These are phyloP conservation scores for Podospora pseudopauciseta DNA, from an alignment of 495 filamentous ascomycete genomes.

Conservation along the genomic window DNA sequence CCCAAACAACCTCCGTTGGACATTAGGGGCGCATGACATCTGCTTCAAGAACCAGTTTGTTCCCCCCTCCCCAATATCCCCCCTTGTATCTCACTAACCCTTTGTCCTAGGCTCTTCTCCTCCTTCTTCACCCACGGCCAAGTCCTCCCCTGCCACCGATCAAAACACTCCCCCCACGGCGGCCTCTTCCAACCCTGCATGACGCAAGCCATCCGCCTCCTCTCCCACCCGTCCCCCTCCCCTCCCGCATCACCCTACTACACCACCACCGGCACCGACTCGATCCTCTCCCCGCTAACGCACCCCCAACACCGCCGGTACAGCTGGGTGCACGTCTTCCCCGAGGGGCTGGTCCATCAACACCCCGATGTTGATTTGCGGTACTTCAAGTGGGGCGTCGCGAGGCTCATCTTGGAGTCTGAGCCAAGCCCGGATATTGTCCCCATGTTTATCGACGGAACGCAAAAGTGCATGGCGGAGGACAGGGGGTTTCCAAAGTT, in stretches of 20 bases:
- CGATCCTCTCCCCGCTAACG: constrained; percentile 54
- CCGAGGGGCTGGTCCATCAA: constrained; percentile 91
- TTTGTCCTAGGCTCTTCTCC: constrained; percentile 45
- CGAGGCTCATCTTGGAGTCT: constrained; percentile 81
- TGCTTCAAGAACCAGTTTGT: constrained; percentile 71
- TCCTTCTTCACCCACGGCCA: constrained; percentile 83
- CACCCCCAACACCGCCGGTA: constrained; percentile 52
- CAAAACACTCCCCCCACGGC: constrained; percentile 65
- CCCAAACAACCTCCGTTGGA: constrained; percentile 76
- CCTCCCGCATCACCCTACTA: constrained; percentile 57
- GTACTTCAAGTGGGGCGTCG: constrained; percentile 97
- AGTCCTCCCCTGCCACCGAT: constrained; percentile 81
- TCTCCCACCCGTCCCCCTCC: constrained; percentile 54
- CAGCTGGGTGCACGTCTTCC: constrained; percentile 92
- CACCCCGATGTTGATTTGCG: constrained; percentile 73
- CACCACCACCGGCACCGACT: constrained; percentile 58
- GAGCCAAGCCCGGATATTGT: constrained; percentile 78
- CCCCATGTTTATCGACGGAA: constrained; percentile 91
- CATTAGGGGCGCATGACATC: constrained; percentile 86
- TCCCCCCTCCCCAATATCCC: too few species aligned
- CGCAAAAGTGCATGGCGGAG: constrained; percentile 82
- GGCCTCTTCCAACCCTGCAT: constrained; percentile 88
- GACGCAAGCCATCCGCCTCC: constrained; percentile 76
- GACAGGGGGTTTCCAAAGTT: constrained; percentile 73
- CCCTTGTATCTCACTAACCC: neutral